Evolutionary conservation across 1,284 basidiomycete species (phyloP), one percentile per base, ranked within the genome.

Genomic region (Kwoniella shivajii): DNA sequence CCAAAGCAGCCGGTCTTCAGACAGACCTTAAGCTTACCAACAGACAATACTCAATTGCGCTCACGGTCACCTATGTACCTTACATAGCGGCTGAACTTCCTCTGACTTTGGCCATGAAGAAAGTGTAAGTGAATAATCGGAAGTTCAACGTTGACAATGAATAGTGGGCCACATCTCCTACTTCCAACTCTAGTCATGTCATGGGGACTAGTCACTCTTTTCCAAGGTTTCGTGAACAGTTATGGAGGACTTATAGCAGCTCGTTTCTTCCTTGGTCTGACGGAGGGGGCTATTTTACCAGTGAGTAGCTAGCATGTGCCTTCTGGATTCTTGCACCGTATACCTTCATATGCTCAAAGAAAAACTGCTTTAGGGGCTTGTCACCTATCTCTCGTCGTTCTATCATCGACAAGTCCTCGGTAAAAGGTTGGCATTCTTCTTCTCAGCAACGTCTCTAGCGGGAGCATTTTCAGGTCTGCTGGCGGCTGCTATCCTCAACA

Each of bases 151-250:
- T n/a, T n/a, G n/a, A n/a, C n/a, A n/a, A n/a, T n/a, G n/a, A n/a
- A n/a, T 45, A 45, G 43, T 31, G 43, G 43, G 30, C 43, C 43
- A 3, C 43, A 45, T 20, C 30, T 45, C 29, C 43, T 45, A 6
- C 30, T 45, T 7, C 43, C 43, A 16, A 45, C 43, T 14, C 24
- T 45, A 7, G 43, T 45, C 26, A 29, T 45, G 11, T 45, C 43
- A 22, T 45, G 43, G 43, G 43, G 43, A 27, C 68, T 56, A 66
- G 83, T 85, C 6, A 85, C 85, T 1, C 86, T 82, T 2, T 72
- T 86, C 58, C 85, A 83, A 38, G 82, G 82, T 16, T 73, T 24
- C 34, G 20, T 52, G 5, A 2, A 24, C 42, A 66, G 50, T 46
- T 73, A 66, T 46, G 56, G 56, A 4, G 51, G 64, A 1, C 61